These are phyloP conservation scores for Syncephalastrum contaminatum DNA, from an alignment of 371 early-diverging fungal species.

Conservation along the genomic window DNA sequence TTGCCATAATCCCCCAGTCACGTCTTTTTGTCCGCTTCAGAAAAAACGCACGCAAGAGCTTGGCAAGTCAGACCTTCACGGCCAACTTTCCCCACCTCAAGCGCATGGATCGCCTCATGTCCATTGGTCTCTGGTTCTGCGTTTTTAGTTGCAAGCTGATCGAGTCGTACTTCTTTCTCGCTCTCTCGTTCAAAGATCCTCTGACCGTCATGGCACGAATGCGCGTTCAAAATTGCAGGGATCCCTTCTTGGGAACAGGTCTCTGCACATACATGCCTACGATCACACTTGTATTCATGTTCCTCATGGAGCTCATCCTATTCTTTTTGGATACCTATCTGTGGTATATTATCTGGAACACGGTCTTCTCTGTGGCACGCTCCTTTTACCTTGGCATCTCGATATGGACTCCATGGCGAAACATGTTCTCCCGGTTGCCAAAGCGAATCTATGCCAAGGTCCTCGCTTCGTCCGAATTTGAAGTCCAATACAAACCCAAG, in stretches of 20 bases:
- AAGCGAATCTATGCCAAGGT: slow-evolving; percentile 81
- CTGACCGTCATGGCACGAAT: slow-evolving; percentile 62
- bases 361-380: slow-evolving; percentile 72
- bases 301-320: slow-evolving; percentile 70
- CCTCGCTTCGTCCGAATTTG: slow-evolving; percentile 66
- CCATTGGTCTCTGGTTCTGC: slow-evolving; percentile 72
- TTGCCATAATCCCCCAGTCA: slow-evolving; percentile 60
- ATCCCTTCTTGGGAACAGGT: slow-evolving; percentile 40
- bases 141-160: slow-evolving; percentile 77
- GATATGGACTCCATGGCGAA: slow-evolving; percentile 86
- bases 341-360: slow-evolving; percentile 88
- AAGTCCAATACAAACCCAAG: slow-evolving; percentile 70
- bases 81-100: slow-evolving; percentile 77
- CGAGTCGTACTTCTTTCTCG: slow-evolving; percentile 81
- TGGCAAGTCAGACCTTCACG: slow-evolving; percentile 72
- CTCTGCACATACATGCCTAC: slow-evolving; percentile 65
- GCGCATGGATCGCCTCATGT: slow-evolving; percentile 65
- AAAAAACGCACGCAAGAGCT: slow-evolving; percentile 40
- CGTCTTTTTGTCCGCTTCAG: slow-evolving; percentile 21
- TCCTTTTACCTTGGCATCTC: slow-evolving; percentile 82
- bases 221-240: slow-evolving; percentile 53
- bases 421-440: slow-evolving; percentile 80
- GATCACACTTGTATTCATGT: slow-evolving; percentile 70
- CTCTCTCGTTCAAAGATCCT: slow-evolving; percentile 78
- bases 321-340: slow-evolving; percentile 89